Evolutionary conservation across 768 basidiomycete genomes (phyloP), one percentile per base, ranked within the genome.

Genomic region (Boletales sp.): DNA sequence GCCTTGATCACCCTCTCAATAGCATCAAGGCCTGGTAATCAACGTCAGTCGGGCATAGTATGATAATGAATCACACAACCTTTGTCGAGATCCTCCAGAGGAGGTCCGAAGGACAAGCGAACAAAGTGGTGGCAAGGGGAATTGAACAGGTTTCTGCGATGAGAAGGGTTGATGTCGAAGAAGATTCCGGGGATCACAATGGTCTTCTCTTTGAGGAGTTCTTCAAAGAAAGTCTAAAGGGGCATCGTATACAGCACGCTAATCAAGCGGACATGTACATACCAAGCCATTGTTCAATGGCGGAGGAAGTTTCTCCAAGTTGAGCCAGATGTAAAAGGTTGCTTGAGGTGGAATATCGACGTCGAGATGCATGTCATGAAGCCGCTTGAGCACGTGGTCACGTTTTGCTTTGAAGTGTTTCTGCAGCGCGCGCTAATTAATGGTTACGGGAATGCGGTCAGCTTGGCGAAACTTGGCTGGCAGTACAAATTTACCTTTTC

Each of bases 291-390:
- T 91, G 72, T 93, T 91, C 39, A 96, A 65, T 8, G 94, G 94
- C 5, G 81, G 58, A 9, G 90, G 87, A 41, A 96, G 77, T 48
- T 75, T 76, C 64, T 85, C 85, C 18, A 95, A 75, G 70, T 90
- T 89, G 51, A 94, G 79, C 93, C 94, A 96, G 64, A 96, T 83
- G 70, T 97, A 96, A 72, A 96, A 97, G 3, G 94, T 96, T 48
- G 84, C 83, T 17, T 73, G 73, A 7, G 90, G 92, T 37, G 87
- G 86, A 48, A 89, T 70, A 41, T 80, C 74, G 40, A 96, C 89
- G 44, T 87, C 82, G 19, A 96, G 76, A 39, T 83, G 86, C 49
- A 97, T 78, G 35, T 80, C 75, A 50, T 83, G 80, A 53, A 97
- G 80, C n/a, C 94, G 81, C 45, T 76, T 70, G 18, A 97, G 81